A percentile compares a stretch with the other conserved stretches of the same genome.
Conservation (phyloP, 148 eudicot species). For the Pharnaceum exiguum region DNA sequence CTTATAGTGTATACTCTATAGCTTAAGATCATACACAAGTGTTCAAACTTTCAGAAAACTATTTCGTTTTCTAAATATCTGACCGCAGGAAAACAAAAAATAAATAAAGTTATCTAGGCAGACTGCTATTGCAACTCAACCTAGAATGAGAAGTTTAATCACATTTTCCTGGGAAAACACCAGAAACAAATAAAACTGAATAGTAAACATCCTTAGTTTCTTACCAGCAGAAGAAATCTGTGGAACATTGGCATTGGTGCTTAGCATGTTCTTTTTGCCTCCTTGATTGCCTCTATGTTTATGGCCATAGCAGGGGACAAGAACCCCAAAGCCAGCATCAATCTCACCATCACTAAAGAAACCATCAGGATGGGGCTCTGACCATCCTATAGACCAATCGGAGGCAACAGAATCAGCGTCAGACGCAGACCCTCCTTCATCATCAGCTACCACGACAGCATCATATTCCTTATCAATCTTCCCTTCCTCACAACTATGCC, state of each 20-base stretch:
- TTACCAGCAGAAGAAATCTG: conserved; percentile 18
- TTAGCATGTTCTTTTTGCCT: background rate
- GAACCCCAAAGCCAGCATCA: conserved; percentile 79
- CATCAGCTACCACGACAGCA: conserved; percentile 72
- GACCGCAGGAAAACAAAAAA: no score
- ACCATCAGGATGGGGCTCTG: conserved; percentile 77
- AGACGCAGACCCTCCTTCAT: conserved; percentile 64
- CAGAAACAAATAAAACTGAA: background rate
- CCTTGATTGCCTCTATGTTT: conserved; percentile 25
- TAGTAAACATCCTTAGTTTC: background rate
- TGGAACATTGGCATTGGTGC: conserved; percentile 2
- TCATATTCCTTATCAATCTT: conserved; percentile 68
- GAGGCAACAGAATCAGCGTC: conserved; percentile 86
- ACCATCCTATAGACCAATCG: conserved; percentile 97
- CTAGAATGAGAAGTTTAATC: no score
- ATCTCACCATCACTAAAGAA: conserved; percentile 83
- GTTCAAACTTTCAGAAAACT: no score
- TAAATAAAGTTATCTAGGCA: no score
- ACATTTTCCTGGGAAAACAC: background rate
- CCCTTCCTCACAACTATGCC: conserved; percentile 51
- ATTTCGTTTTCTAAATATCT: no score
- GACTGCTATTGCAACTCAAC: no score
- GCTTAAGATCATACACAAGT: no score
- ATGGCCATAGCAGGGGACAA: conserved; percentile 79
- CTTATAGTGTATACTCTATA: no score